Conservation (phyloP, 768 basidiomycete species). For the Neoboletus brunneissimus region DNA sequence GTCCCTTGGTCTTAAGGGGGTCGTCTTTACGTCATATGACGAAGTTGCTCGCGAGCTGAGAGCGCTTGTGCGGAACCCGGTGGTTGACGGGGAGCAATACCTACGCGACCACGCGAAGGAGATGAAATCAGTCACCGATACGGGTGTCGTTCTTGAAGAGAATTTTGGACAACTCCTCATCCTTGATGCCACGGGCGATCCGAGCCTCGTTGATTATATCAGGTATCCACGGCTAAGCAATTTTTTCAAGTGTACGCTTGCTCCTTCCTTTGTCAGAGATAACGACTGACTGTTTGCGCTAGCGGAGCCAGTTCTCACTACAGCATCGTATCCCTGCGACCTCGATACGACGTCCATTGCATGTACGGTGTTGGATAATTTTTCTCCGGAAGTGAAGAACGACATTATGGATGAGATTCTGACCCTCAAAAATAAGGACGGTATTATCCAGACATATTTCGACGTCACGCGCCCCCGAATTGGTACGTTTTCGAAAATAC, state of each 20-base stretch:
- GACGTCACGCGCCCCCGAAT: slow-evolving; percentile 21
- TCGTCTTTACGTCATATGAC: slow-evolving; percentile 18
- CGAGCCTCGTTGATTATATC: slow-evolving; percentile 19
- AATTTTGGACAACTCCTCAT: slow-evolving; percentile 23
- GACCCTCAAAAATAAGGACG: slow-evolving; percentile 7
- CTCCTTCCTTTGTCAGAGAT: not conserved
- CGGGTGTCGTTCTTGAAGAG: slow-evolving; percentile 18
- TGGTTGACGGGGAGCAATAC: slow-evolving; percentile 17
- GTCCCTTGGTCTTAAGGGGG: slow-evolving; percentile 20
- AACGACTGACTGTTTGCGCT: not conserved
- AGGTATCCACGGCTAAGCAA: slow-evolving; percentile 19
- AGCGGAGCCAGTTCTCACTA: slow-evolving; percentile 14
- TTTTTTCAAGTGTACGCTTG: slow-evolving; percentile 17
- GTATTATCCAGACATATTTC: slow-evolving; percentile 20
- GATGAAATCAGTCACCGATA: slow-evolving; percentile 18
- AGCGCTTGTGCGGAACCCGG: slow-evolving; percentile 14
- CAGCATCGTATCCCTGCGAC: slow-evolving; percentile 14
- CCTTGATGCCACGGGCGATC: slow-evolving; percentile 16
- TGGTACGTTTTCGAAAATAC: slow-evolving; percentile 6
- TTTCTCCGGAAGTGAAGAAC: slow-evolving; percentile 15
- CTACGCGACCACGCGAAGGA: slow-evolving; percentile 10
- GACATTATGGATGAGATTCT: slow-evolving; percentile 24
- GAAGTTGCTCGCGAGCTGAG: slow-evolving; percentile 15
- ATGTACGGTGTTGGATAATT: slow-evolving; percentile 14
- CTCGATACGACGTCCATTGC: slow-evolving; percentile 21